A percentile compares a stretch with the other conserved stretches of the same genome.
phyloP scores from a whole-genome alignment of 2,329 filamentous ascomycete genomes.

The Proliferodiscus dingleyae region DNA sequence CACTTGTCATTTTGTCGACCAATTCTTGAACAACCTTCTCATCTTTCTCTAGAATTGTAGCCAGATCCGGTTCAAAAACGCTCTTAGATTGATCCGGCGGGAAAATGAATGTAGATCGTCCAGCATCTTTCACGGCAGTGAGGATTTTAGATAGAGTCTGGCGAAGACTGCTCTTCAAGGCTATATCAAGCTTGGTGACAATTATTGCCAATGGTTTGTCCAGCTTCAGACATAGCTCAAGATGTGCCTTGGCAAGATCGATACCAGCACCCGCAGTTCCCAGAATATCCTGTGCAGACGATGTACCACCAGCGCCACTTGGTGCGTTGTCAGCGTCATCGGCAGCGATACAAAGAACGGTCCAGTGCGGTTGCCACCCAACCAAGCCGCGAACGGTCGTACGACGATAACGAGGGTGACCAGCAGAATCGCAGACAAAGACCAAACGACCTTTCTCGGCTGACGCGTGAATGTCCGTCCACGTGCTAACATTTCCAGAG shows the following conservation, averaged over 20 bases:
- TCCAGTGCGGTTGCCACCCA: slow-evolving; percentile 95
- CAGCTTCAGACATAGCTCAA: slow-evolving; percentile 80
- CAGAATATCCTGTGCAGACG: slow-evolving; percentile 46
- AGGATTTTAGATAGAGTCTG: slow-evolving; percentile 69
- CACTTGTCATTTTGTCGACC: slow-evolving; percentile 45
- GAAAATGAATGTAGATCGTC: slow-evolving; percentile 71
- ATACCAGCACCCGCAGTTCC: slow-evolving; percentile 51
- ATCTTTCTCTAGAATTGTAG: slow-evolving; percentile 52
- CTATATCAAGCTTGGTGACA: slow-evolving; percentile 87
- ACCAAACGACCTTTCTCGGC: slow-evolving; percentile 71
- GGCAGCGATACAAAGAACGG: slow-evolving; percentile 78
- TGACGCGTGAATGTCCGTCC: slow-evolving; percentile 87
- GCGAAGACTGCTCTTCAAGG: slow-evolving; percentile 66
- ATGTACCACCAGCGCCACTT: slow-evolving; percentile 35
- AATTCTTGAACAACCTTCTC: slow-evolving; percentile 52
- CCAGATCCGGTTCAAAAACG: slow-evolving; percentile 44
- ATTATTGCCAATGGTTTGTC: slow-evolving; percentile 72
- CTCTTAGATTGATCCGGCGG: slow-evolving; percentile 49
- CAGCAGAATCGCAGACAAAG: slow-evolving; percentile 87
- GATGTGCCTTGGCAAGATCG: slow-evolving; percentile 72
- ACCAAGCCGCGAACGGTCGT: slow-evolving; percentile 87
- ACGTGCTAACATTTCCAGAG: slow-evolving; percentile 80
- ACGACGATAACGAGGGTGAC: slow-evolving; percentile 81
- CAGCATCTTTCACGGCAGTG: slow-evolving; percentile 69
- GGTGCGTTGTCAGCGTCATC: slow-evolving; percentile 55